Conservation (phyloP, 768 basidiomycete genomes). For the Glaciozyma antarctica region DNA sequence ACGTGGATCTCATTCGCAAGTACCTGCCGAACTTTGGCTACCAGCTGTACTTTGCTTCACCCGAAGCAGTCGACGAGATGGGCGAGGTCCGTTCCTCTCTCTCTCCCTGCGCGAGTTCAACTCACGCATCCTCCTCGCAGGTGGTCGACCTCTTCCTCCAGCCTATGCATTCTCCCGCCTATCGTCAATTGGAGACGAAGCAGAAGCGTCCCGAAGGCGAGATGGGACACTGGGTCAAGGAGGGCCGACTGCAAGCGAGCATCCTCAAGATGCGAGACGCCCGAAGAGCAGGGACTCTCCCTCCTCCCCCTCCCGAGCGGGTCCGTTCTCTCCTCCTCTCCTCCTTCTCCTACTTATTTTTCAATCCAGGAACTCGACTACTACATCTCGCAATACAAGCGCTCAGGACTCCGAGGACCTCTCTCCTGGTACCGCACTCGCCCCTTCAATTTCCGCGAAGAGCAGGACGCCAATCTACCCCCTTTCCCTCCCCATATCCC, state of each 20-base stretch:
- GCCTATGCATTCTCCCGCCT: slow-evolving; percentile 4
- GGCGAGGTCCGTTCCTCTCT: too few species aligned
- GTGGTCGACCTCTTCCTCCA: not conserved
- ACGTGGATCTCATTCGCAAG: slow-evolving; percentile 11
- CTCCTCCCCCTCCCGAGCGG: slow-evolving; percentile 9
- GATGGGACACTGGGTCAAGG: slow-evolving; percentile 1
- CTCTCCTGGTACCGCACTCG: slow-evolving; percentile 30
- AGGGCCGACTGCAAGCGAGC: slow-evolving; percentile 14
- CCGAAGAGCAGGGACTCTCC: slow-evolving; percentile 3
- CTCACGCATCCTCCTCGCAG: not conserved
- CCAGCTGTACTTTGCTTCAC: not conserved
- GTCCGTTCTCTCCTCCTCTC: slow-evolving; percentile 2
- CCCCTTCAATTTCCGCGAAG: slow-evolving; percentile 8
- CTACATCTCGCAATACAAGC: slow-evolving; percentile 13
- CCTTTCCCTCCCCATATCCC: slow-evolving; percentile 25
- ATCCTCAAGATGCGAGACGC: slow-evolving; percentile 2
- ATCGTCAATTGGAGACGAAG: not conserved
- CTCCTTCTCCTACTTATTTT: not conserved
- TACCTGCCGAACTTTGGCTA: slow-evolving; percentile 28
- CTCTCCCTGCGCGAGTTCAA: too few species aligned
- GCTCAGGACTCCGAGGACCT: slow-evolving; percentile 9
- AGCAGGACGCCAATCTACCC: slow-evolving; percentile 5
- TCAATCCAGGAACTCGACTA: slow-evolving; percentile 18
- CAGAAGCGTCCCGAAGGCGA: not conserved
- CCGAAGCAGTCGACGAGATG: not conserved